Base-by-base conservation (phyloP, 495 filamentous ascomycete species). In the Mytilinidion resinicola region DNA sequence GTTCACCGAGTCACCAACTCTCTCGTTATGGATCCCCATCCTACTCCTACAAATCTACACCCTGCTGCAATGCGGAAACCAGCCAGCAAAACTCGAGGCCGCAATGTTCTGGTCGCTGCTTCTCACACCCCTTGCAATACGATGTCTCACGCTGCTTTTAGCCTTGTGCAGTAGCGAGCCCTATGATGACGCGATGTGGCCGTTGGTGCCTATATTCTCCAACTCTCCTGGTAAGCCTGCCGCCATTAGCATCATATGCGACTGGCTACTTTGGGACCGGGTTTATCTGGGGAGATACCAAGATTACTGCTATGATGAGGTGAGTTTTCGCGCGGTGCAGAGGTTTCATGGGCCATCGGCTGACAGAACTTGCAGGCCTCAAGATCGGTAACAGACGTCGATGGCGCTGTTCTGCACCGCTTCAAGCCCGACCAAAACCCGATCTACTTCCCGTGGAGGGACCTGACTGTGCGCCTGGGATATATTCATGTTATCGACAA, bases 401-500 rank as follows among this genome's bases (percentile, higher is more conserved):
- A 42, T 17, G 39, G 39, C 9, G 2, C 11, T 44, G 39, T 19
- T 55, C 35, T 55, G 38, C 15, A 20, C 52, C 17, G 25, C 35
- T 41, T 19, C 5, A 20, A 34, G 5, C 37, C 38, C 15, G n/a
- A 39, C 35, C 21, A 41, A 41, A 36, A 15, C 21, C 38, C 30
- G 6, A 11, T 51, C 25, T 57, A 39, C 35, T 9, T 38, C 11
- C 34, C 55, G n/a, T 58, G 34, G 47, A 15, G 43, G 34, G 57
- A 54, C 11, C 11, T 47, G 1, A 21, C 43, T 9, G 25, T 54
- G 10, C 49, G 57, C 1, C 30, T 59, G n/a, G 20, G 37, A 8
- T 59, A 53, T 41, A 53, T 59, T 17, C 49, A 46, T 34, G 12
- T 59, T 17, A 14, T 59, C n/a, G 51, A 59, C 35, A 54, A 53